Evolutionary conservation across 2,329 filamentous ascomycete genomes (phyloP).

Genomic region (Ophioceras dolichostomum): DNA sequence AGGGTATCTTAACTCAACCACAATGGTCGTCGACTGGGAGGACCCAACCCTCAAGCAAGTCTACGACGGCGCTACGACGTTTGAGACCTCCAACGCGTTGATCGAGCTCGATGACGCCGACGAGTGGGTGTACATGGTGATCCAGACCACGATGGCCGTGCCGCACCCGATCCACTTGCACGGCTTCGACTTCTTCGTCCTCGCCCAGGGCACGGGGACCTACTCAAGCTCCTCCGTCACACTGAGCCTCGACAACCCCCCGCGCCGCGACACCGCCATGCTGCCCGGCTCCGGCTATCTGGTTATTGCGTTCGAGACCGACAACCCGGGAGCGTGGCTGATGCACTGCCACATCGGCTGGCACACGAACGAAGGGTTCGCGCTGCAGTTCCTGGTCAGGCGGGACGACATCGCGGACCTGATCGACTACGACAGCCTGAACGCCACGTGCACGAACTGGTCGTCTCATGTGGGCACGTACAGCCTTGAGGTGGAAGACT

Average conservation of each 20-base stretch:
- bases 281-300: conserved; percentile 22
- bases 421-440: conserved; percentile 4
- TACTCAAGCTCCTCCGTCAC: conserved; percentile 40
- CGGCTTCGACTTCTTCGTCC: conserved; percentile 43
- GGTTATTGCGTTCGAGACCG: conserved; percentile 37
- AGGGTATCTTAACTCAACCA: conserved; percentile 15
- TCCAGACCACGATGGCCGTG: conserved; percentile 26
- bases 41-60: conserved; percentile 16
- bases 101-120: conserved; percentile 16
- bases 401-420: conserved; percentile 8
- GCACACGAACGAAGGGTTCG: conserved; percentile 7
- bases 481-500: conserved; percentile 10
- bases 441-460: conserved; percentile 8
- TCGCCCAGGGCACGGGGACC: conserved; percentile 35
- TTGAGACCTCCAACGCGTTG: conserved; percentile 13
- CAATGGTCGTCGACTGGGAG: conserved; percentile 17
- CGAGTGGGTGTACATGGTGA: conserved; percentile 43
- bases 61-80: conserved; percentile 8
- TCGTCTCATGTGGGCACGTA: conserved; percentile 4
- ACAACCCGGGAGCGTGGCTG: conserved; percentile 40
- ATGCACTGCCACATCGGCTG: conserved; percentile 41
- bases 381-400: conserved; percentile 12
- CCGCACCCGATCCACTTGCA: conserved; percentile 55
- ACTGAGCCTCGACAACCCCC: conserved; percentile 46
- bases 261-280: conserved; percentile 34